Base-by-base conservation (phyloP, 768 basidiomycete species). In the Polyporus arcularius region DNA sequence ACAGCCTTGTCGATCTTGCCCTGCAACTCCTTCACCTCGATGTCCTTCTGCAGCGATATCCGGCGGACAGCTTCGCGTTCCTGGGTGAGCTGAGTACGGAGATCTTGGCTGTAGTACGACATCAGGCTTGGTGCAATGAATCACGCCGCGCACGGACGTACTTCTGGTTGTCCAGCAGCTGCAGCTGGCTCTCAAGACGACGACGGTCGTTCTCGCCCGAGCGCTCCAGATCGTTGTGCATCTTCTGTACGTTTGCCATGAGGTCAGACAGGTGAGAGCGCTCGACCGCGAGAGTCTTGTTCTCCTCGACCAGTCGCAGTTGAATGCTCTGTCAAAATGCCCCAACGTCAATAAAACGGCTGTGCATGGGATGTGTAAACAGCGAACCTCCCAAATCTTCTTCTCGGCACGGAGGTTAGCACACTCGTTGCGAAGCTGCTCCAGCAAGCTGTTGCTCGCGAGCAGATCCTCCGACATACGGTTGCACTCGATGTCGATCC, bases 361-460 rank as follows among this genome's bases (percentile, higher is more conserved):
- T 2, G 39, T 3, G 3, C 15, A 11, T 3, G 5, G 26, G 11
- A 8, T 16, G 49, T 4, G 49, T 4, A 41, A 52, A 1, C 21
- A 7, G 54, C 30, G n/a, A n/a, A 92, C 94, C 87, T 93, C 92
- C 89, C 90, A 94, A 39, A 96, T 91, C 69, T 86, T 89, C 79
- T 94, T 96, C 81, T 98, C 96, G 0, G 94, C 95, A 45, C 90
- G 86, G 16, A 97, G 82, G 71, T 92, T 96, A 2, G 92, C 90
- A 64, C 81, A 84, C 67, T 98, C 96, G 65, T 90, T 92, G 10
- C 92, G 85, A 41, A 94, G 76, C 58, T 90, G 87, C 63, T 96
- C 93, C 15, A 88, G 75, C 26, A 82, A 80, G 28, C 82, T 78
- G 62, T 83, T 85, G 2, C 85, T 79, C 7, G 79, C 73, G 21